phyloP scores from a whole-genome alignment of 1,284 basidiomycete genomes.

The Mrakiaceae sp. region DNA sequence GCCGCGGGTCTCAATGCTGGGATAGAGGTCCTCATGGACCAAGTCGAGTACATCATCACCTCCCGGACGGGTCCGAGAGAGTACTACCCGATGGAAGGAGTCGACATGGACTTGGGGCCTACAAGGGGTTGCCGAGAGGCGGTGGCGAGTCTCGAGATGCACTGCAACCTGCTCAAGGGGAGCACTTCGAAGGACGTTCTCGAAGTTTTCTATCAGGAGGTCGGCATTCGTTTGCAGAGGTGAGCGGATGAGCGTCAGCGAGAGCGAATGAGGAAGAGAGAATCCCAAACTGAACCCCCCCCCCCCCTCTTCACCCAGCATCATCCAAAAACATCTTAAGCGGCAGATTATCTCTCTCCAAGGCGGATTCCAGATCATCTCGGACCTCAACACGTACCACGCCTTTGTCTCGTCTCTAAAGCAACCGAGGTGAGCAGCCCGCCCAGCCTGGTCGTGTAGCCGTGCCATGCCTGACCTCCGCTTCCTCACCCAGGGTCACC shows the following conservation, averaged over 20 bases:
- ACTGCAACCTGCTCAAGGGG: conserved; percentile 80
- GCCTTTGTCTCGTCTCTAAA: conserved; percentile 73
- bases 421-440: conserved; percentile 37
- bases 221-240: conserved; percentile 84
- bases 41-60: conserved; percentile 87
- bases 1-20: conserved; percentile 87
- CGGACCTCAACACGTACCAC: conserved; percentile 89
- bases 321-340: conserved; percentile 92
- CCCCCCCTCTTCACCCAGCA: conserved; percentile 40
- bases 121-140: conserved; percentile 77
- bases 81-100: conserved; percentile 76
- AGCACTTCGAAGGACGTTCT: conserved; percentile 92
- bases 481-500: conserved; percentile 49
- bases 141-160: conserved; percentile 72
- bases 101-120: conserved; percentile 62
- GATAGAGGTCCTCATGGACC: conserved; percentile 90
- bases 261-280: background rate
- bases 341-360: conserved; percentile 86
- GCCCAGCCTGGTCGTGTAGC: no score
- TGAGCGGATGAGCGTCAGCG: conserved; percentile 35
- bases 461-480: conserved; percentile 26
- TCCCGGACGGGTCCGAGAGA: conserved; percentile 72
- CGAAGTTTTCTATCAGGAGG: conserved; percentile 95
- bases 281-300: background rate
- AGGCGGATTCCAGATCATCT: conserved; percentile 91